Percentiles rank a stretch among this genome's conserved stretches.
These are phyloP conservation scores for Clitoria ternatea DNA, from an alignment of 306 rosid species.

Conservation along the genomic window DNA sequence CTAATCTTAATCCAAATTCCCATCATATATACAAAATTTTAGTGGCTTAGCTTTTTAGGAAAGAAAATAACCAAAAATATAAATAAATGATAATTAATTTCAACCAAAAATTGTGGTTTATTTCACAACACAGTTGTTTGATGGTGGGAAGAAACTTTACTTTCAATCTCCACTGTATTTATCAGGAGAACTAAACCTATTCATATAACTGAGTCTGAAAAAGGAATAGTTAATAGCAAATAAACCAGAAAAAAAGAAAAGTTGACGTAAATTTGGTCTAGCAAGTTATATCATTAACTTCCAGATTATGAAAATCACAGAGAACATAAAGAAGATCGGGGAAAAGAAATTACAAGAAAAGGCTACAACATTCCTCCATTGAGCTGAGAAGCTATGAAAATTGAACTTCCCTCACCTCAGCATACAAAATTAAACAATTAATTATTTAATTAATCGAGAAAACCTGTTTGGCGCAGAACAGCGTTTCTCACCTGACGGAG, in stretches of 20 bases:
- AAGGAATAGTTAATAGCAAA: neutral
- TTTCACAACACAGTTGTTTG: too few species aligned
- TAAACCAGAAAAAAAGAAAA: neutral
- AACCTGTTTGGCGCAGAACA: slow-evolving; percentile 77
- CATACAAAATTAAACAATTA: neutral
- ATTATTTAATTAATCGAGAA: slow-evolving; percentile 51
- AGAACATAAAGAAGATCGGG: neutral
- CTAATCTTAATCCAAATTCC: too few species aligned
- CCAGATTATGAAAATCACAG: slow-evolving; percentile 6
- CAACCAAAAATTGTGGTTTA: too few species aligned
- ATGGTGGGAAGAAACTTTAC: too few species aligned
- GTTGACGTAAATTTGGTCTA: neutral
- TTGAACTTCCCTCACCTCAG: slow-evolving; percentile 22
- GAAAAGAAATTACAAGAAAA: neutral
- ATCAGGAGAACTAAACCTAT: neutral
- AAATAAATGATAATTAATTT: too few species aligned
- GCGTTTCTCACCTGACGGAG: slow-evolving; percentile 88
- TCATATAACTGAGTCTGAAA: neutral
- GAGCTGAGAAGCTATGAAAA: slow-evolving; percentile 12
- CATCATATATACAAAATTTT: too few species aligned
- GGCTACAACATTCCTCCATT: neutral
- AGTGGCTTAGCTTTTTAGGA: too few species aligned
- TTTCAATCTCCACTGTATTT: too few species aligned
- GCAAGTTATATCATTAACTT: neutral
- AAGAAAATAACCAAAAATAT: too few species aligned